phyloP scores from a whole-genome alignment of 306 rosid species.

The Mucuna pruriens region DNA sequence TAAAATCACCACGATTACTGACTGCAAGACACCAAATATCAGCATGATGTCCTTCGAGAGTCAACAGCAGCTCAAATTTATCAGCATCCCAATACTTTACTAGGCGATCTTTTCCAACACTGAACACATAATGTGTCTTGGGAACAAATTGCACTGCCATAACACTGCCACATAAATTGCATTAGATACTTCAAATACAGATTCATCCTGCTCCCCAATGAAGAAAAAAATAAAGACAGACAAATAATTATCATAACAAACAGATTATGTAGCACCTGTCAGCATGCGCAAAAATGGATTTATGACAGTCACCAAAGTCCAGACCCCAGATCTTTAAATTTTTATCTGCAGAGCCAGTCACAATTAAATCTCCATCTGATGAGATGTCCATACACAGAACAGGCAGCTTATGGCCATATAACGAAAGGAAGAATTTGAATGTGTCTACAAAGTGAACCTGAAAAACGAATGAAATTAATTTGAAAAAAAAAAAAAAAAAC shows the following conservation, averaged over 20 bases:
- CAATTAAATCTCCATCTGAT: conserved; percentile 90
- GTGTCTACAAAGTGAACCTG: conserved; percentile 85
- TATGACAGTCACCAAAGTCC: conserved; percentile 96
- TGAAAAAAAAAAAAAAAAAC: background rate
- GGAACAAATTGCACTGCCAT: conserved; percentile 85
- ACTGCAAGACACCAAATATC: conserved; percentile 91
- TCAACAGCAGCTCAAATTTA: conserved; percentile 88
- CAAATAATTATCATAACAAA: conserved; percentile 6
- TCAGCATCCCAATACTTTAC: conserved; percentile 98
- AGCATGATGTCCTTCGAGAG: conserved; percentile 97
- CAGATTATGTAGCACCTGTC: conserved; percentile 66
- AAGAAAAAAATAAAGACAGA: conserved; percentile 12
- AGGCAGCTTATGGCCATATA: conserved; percentile 94
- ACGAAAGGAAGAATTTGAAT: conserved; percentile 77
- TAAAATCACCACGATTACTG: conserved; percentile 88
- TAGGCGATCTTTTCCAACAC: conserved; percentile 82
- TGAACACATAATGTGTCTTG: conserved; percentile 87
- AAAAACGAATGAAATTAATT: conserved; percentile 32
- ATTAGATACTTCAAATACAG: conserved; percentile 35
- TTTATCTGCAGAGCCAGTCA: conserved; percentile 96
- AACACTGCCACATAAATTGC: conserved; percentile 64
- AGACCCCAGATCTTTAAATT: conserved; percentile 97
- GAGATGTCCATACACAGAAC: conserved; percentile 97
- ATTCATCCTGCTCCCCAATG: conserved; percentile 2
- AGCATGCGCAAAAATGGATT: conserved; percentile 89